phyloP scores from a whole-genome alignment of 352 stramenopile species.

The Blastocystis sp. region DNA sequence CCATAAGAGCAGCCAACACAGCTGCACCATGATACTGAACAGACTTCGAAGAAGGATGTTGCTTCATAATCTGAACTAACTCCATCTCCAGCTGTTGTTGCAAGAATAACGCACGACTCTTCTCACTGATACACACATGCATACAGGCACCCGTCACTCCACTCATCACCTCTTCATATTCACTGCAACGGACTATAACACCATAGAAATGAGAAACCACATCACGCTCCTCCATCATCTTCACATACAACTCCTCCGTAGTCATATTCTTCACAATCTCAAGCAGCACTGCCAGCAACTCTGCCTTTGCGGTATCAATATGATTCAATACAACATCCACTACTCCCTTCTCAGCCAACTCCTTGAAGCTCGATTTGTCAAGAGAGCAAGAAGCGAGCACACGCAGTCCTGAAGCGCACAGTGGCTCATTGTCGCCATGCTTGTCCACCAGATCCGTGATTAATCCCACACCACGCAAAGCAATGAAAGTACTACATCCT shows the following conservation, averaged over 20 bases:
- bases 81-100: constrained; percentile 6
- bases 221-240: constrained; percentile 44
- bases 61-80: constrained; percentile 36
- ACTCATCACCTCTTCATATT: constrained; percentile 43
- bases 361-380: constrained; percentile 65
- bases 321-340: constrained; percentile 50
- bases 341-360: constrained; percentile 49
- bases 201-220: constrained; percentile 43
- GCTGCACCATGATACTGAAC: constrained; percentile 36
- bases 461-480: constrained; percentile 38
- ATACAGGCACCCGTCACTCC: constrained; percentile 42
- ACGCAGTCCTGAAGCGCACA: constrained; percentile 55
- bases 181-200: constrained; percentile 9
- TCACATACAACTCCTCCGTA: constrained; percentile 22
- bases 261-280: constrained; percentile 66
- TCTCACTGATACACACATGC: constrained; percentile 45
- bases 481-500: constrained; percentile 59
- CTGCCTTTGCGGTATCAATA: constrained; percentile 41
- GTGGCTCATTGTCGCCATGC: constrained; percentile 48
- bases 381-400: constrained; percentile 62
- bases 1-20: neutral
- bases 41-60: neutral
- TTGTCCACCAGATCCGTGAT: constrained; percentile 63
- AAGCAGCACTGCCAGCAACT: constrained; percentile 54
- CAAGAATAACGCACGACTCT: constrained; percentile 11